These are phyloP conservation scores for Rhododendron molle DNA, from an alignment of 148 eudicot species.

Conservation along the genomic window DNA sequence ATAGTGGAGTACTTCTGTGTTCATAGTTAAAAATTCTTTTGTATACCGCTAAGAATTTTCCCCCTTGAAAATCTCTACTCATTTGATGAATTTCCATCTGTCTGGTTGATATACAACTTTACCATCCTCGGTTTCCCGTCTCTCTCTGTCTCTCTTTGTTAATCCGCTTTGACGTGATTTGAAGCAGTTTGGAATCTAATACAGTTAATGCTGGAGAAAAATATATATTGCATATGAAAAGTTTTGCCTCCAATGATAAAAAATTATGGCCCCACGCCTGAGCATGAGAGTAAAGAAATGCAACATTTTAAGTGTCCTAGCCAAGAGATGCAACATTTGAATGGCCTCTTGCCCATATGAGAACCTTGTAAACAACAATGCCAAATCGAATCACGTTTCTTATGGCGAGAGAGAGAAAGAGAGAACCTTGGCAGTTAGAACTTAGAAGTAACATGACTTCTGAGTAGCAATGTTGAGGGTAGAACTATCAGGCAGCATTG, in stretches of 20 bases:
- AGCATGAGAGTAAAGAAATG: not conserved
- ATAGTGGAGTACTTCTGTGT: not conserved
- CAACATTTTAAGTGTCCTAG: slow-evolving; percentile 6
- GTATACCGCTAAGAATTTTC: not conserved
- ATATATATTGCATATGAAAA: not conserved
- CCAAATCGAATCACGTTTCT: not conserved
- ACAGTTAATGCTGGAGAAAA: not conserved
- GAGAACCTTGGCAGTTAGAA: slow-evolving; percentile 66
- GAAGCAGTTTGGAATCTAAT: not conserved
- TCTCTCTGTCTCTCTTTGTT: not conserved
- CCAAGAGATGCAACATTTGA: slow-evolving; percentile 48
- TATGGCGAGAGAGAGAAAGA: not conserved
- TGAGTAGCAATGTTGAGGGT: slow-evolving; percentile 1
- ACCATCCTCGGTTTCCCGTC: not conserved
- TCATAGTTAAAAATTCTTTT: not conserved
- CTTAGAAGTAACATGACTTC: slow-evolving; percentile 24
- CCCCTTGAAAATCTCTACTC: not conserved
- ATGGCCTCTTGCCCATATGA: slow-evolving; percentile 58
- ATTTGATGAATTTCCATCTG: not conserved
- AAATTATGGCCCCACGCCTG: not conserved
- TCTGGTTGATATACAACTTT: not conserved
- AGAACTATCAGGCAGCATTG: slow-evolving; percentile 40
- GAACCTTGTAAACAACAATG: slow-evolving; percentile 27
- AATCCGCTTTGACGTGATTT: not conserved
- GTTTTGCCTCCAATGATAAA: not conserved